phyloP scores from a whole-genome alignment of 1,284 basidiomycete genomes.

The Sphagnurus paluster region DNA sequence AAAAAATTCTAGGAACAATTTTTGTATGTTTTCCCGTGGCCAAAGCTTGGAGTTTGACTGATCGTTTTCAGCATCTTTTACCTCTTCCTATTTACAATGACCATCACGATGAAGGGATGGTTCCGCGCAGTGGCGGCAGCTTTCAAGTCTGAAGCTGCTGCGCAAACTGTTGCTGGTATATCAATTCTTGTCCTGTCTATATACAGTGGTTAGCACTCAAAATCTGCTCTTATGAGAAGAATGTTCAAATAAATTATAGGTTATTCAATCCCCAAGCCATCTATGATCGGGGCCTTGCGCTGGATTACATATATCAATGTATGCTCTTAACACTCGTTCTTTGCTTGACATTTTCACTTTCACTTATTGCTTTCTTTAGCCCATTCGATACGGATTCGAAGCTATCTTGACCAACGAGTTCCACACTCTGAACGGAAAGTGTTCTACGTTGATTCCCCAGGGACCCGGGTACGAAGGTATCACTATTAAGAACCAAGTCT shows the following conservation, averaged over 20 bases:
- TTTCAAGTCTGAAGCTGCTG: constrained; percentile 52
- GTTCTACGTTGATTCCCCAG: constrained; percentile 45
- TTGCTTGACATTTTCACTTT: too few relatives aligned
- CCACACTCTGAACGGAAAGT: constrained; percentile 43
- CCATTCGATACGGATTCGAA: constrained; percentile 49
- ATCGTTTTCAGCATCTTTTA: constrained; percentile 49
- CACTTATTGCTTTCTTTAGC: constrained; percentile 26
- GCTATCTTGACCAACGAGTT: constrained; percentile 57
- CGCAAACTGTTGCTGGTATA: constrained; percentile 58
- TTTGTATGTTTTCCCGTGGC: too few relatives aligned
- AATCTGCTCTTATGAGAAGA: too few relatives aligned
- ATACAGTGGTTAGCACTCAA: too few relatives aligned
- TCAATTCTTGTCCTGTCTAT: constrained; percentile 28
- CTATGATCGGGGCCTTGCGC: constrained; percentile 61
- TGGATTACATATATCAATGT: constrained; percentile 70
- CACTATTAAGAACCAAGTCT: constrained; percentile 56
- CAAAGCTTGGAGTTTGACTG: too few relatives aligned
- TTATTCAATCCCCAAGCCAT: constrained; percentile 43
- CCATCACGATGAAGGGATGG: constrained; percentile 61
- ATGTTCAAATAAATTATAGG: too few relatives aligned
- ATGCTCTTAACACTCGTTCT: constrained; percentile 24
- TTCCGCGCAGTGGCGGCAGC: constrained; percentile 61
- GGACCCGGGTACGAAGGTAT: constrained; percentile 54
- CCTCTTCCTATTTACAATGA: constrained; percentile 49
- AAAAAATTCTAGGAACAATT: constrained; percentile 8